Conservation (phyloP, 345 rosid species). For the Gossypium anomalum region DNA sequence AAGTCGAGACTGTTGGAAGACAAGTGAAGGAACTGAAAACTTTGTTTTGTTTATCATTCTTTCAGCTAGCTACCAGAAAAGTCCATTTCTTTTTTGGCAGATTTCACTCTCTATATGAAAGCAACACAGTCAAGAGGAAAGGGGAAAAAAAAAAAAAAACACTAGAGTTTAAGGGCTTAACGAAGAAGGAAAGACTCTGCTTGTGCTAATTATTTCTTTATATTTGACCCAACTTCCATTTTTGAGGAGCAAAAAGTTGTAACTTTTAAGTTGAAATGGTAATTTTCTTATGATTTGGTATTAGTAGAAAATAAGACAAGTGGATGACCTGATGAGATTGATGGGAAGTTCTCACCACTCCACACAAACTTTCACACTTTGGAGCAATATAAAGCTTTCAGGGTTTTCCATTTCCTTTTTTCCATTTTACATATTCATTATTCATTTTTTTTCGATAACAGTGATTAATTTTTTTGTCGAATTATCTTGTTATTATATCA, state of each 20-base stretch:
- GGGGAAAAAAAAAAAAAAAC: neutral
- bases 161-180: too few relatives aligned
- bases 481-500: too few relatives aligned
- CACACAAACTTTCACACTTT: constrained; percentile 9
- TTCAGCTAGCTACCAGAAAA: constrained; percentile 9
- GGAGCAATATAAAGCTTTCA: constrained; percentile 11
- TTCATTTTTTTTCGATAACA: too few relatives aligned
- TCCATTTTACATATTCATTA: too few relatives aligned
- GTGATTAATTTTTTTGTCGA: too few relatives aligned
- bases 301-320: neutral
- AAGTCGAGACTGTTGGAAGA: constrained; percentile 13
- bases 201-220: constrained; percentile 4
- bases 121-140: neutral
- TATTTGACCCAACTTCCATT: constrained; percentile 23
- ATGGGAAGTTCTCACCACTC: constrained; percentile 16
- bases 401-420: too few relatives aligned
- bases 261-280: neutral
- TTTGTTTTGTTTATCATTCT: constrained; percentile 15
- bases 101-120: constrained; percentile 17
- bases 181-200: neutral
- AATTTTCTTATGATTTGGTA: neutral
- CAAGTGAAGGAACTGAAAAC: constrained; percentile 13
- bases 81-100: constrained; percentile 10
- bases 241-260: constrained; percentile 13
- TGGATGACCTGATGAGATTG: constrained; percentile 19